Evolutionary conservation across 768 basidiomycete genomes (phyloP), one percentile per base, ranked within the genome.

Genomic region (Tephrocybe rancida): DNA sequence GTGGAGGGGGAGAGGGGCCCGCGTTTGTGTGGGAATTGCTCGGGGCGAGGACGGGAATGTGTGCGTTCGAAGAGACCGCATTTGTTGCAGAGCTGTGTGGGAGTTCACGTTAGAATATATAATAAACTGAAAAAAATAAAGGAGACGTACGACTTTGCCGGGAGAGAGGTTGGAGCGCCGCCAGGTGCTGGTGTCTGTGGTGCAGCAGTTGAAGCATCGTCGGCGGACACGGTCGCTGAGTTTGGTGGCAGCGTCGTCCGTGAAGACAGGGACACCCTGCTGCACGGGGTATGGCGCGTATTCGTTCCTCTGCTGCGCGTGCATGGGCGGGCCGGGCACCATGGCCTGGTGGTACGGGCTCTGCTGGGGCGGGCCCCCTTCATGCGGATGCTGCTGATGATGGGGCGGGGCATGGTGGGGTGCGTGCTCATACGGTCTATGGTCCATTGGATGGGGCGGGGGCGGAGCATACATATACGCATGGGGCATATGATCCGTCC

Each of bases 151-250:
- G 60, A 92, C 90, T 81, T 92, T 92, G 24, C 90, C 90, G 1
- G 88, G 89, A 54, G 82, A 85, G 54, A 92, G 79, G 63, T 88
- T 90, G 14, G 83, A 85, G 55, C 90, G 71, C 30, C 90, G 71
- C 90, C 90, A 92, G 22, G 89, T 91, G 45, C 85, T 86, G 27
- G 90, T 91, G 58, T 92, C 90, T 13, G 90, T 90, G 22, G 89
- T 91, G 66, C 86, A 86, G 68, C 90, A 92, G 66, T 92, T 92
- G 79, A 87, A 91, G 69, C 90, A 92, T 43, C 88, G 74, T 32
- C 90, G 71, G 24, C 90, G 79, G 44, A 92, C 86, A 35, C 88
- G 79, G 64, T 90, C 87, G 64, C 83, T 86, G 51, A 91, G 75
- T 70, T 92, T 92, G 0, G 88, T 90, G 1, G 88, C 81, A 0